These are phyloP conservation scores for Boletellus deceptivus DNA, from an alignment of 1,284 basidiomycete species.

Conservation along the genomic window DNA sequence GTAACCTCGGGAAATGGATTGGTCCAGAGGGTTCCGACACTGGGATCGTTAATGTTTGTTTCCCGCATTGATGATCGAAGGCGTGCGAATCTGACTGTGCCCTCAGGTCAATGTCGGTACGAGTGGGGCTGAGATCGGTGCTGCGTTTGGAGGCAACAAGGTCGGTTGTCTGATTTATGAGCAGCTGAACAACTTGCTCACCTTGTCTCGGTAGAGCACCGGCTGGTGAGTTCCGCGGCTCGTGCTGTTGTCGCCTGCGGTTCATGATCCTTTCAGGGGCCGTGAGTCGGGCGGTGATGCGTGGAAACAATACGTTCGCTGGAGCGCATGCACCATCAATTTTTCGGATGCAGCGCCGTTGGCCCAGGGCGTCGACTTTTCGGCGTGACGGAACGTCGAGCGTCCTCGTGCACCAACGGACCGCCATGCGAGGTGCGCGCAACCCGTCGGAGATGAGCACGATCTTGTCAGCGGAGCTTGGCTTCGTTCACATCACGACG, in stretches of 20 bases:
- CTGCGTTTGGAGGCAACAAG: conserved; percentile 94
- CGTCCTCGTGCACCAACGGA: neutral
- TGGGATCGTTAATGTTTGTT: conserved; percentile 77
- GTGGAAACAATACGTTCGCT: conserved; percentile 92
- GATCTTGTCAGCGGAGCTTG: conserved; percentile 15
- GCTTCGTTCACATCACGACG: conserved; percentile 28
- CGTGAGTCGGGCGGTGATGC: conserved; percentile 95
- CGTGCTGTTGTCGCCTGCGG: neutral
- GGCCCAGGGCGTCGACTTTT: conserved; percentile 89
- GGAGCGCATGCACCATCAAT: conserved; percentile 91
- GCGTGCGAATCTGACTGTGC: conserved; percentile 5
- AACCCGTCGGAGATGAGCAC: conserved; percentile 11
- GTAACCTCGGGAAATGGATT: conserved; percentile 86
- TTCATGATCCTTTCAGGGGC: conserved; percentile 60
- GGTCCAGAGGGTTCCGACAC: conserved; percentile 85
- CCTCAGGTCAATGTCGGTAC: conserved; percentile 86
- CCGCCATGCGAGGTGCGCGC: conserved; percentile 11
- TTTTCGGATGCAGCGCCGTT: conserved; percentile 86
- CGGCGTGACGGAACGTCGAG: conserved; percentile 34
- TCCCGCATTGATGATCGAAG: conserved; percentile 9
- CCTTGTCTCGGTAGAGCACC: conserved; percentile 54
- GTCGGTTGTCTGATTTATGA: conserved; percentile 37
- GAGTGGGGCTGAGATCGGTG: conserved; percentile 91
- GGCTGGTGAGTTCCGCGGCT: conserved; percentile 57
- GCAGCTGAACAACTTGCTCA: conserved; percentile 17